phyloP scores from a whole-genome alignment of 495 filamentous ascomycete genomes.

The Arthonia radiata region DNA sequence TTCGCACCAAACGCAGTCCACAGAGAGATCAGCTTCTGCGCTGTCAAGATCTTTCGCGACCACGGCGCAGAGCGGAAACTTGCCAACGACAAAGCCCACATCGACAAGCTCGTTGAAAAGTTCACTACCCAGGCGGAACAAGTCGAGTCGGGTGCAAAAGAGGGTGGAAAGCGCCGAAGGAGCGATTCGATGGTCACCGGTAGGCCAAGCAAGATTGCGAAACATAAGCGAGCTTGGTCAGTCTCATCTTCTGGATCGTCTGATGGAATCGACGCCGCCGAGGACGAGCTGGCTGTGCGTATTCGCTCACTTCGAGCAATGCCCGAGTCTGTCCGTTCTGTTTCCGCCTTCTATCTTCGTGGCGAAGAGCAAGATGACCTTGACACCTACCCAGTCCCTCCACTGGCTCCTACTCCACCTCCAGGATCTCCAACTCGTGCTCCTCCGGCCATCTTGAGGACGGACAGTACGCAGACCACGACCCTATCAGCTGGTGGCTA shows the following conservation, averaged over 20 bases:
- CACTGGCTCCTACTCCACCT: no score
- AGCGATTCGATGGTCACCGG: conserved; percentile 26
- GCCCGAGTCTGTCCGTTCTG: conserved; percentile 75
- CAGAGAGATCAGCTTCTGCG: conserved; percentile 71
- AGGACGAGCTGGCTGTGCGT: conserved; percentile 77
- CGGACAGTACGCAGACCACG: no score
- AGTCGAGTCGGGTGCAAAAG: conserved; percentile 66
- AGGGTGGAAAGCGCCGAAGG: conserved; percentile 71
- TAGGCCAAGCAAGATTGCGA: conserved; percentile 49
- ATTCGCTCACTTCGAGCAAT: conserved; percentile 72
- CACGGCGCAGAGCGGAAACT: conserved; percentile 91
- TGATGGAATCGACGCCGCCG: conserved; percentile 31
- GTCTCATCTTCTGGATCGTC: conserved; percentile 67
- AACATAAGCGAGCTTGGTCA: conserved; percentile 90
- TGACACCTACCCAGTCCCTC: conserved; percentile 66
- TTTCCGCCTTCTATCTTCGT: conserved; percentile 61
- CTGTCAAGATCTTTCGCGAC: conserved; percentile 89
- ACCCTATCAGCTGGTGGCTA: no score
- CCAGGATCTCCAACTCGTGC: no score
- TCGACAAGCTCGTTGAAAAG: no score
- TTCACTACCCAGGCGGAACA: no score
- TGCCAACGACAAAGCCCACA: conserved; percentile 75
- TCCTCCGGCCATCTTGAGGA: no score
- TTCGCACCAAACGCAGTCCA: conserved; percentile 12
- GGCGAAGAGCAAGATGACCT: conserved; percentile 75